Evolutionary conservation across 2,329 filamentous ascomycete genomes (phyloP), one percentile per base, ranked within the genome.

Genomic region (Paramyrothecium roridum): DNA sequence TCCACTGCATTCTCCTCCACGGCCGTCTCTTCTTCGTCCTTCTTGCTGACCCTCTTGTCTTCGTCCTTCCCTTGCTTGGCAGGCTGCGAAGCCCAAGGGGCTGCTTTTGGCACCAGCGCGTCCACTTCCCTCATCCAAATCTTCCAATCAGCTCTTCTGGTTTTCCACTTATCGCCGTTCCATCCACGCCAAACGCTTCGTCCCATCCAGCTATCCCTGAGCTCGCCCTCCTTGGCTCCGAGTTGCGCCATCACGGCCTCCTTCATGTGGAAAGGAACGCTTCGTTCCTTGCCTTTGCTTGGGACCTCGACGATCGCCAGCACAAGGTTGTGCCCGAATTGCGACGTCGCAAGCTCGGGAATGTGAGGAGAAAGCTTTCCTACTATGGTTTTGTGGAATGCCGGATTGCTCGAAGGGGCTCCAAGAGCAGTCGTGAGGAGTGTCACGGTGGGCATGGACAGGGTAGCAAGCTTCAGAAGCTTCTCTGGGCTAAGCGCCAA

Each of bases 391-490:
- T 85, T 85, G 71, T 85, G 82, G 67, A 85, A 83, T 43, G 75
- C 67, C 8, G 80, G 77, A 61, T 78, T 78, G 53, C 76, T 66
- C 0, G 80, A 76, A 1, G 79, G 73, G 0, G 74, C 76, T 33
- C 73, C 62, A 19, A 85, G 71, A 3, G 81, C 80, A 8, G 78
- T 76, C n/a, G 75, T 71, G 48, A 85, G 68, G 43, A 85, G 71
- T 8, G 75, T 68, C 53, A 80, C 72, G 48, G 80, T 80, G 3
- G 80, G 73, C 48, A 74, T 70, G 2, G 80, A 81, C 0, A 74
- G 70, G 2, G 74, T 87, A 23, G 90, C 86, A 53, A 98, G 83
- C 43, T 80, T 76, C 33, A 91, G 68, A 54, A 87, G 78, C 21
- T 76, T 81, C 53, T 78, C 82, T 48, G 74, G 69, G 12, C 79